Base-by-base conservation (phyloP, 768 basidiomycete species). In the Gymnopilus junonius region DNA sequence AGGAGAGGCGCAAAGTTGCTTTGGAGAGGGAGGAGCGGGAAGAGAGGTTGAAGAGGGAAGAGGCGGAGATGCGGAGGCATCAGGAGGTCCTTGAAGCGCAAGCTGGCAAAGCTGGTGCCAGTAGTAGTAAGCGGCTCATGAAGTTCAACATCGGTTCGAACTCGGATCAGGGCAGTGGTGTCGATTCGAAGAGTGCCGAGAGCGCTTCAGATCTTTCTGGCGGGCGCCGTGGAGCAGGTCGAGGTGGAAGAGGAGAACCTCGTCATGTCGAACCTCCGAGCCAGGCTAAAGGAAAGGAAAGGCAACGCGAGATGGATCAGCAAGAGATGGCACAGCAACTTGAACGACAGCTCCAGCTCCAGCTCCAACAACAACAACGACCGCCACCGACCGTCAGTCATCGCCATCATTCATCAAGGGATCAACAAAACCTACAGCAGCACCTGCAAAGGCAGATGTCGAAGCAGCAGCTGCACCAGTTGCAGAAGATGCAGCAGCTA, bases 101-200 rank as follows among this genome's bases (percentile, higher is more conserved):
- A 31, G 56, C 43, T 25, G 25, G 3, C 39, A 40, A 40, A 29
- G 29, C 8, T 27, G 37, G 6, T 23, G 55, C 11, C 31, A 54
- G 35, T 27, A 42, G n/a, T 29, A 46, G 56, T 31, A 61, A 69
- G 50, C 68, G 68, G 1, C 67, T 61, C 1, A 55, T 67, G 11
- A 77, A 77, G 68, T 87, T 89, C 63, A 85, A 86, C 66, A 82
- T 89, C 59, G 87, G 87, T 2, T 88, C 87, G 17, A 78, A 80
- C 61, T 87, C 86, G 39, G 86, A 87, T 56, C 83, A 82, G 50
- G 84, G 73, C 32, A 55, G 54, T 61, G 73, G 69, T 3, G 21
- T 66, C 17, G 75, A 73, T n/a, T 73, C 71, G 55, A 77, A 76
- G 73, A 77, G 75, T 56, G 74, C 76, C n/a, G 74, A 76, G 20